phyloP scores from a whole-genome alignment of 495 filamentous ascomycete species.

The Lineolata rhizophorae region DNA sequence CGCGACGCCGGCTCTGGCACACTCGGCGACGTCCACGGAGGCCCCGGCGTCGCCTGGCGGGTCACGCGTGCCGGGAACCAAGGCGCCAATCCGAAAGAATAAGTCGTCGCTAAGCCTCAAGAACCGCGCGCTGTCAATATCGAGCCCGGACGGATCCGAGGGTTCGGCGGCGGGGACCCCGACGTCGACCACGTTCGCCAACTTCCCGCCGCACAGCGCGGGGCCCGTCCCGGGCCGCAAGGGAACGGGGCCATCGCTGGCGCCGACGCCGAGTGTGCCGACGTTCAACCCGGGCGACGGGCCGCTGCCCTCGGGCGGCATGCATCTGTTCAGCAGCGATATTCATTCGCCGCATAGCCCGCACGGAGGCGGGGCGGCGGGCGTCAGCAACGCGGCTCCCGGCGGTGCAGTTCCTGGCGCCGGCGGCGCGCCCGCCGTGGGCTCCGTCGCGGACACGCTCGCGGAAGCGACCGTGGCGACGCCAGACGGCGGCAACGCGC shows the following conservation, averaged over 20 bases:
- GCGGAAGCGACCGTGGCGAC: constrained; percentile 42
- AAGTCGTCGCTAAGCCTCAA: constrained; percentile 60
- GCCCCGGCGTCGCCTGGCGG: constrained; percentile 10
- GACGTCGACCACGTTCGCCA: constrained; percentile 40
- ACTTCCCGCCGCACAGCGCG: constrained; percentile 22
- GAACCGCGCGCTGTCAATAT: constrained; percentile 52
- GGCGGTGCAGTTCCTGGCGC: no score
- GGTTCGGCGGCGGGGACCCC: constrained; percentile 58
- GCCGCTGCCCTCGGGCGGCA: constrained; percentile 37
- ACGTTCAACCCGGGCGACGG: constrained; percentile 25
- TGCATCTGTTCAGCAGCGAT: constrained; percentile 69
- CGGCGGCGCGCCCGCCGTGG: constrained; percentile 2
- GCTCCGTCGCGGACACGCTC: no score
- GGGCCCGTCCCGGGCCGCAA: not conserved
- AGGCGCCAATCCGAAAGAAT: constrained; percentile 34
- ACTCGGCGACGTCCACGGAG: constrained; percentile 7
- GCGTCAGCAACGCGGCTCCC: no score
- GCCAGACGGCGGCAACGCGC: constrained; percentile 30
- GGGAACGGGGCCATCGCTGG: constrained; percentile 25
- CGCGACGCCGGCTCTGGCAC: constrained; percentile 9
- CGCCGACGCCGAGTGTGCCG: constrained; percentile 45
- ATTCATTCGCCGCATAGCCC: constrained; percentile 54
- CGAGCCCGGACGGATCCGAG: constrained; percentile 43
- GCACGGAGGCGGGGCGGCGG: no score
- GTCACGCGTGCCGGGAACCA: no score